Base-by-base conservation (phyloP, 169 alveolate genomes). In the Cyclospora cayetanensis region DNA sequence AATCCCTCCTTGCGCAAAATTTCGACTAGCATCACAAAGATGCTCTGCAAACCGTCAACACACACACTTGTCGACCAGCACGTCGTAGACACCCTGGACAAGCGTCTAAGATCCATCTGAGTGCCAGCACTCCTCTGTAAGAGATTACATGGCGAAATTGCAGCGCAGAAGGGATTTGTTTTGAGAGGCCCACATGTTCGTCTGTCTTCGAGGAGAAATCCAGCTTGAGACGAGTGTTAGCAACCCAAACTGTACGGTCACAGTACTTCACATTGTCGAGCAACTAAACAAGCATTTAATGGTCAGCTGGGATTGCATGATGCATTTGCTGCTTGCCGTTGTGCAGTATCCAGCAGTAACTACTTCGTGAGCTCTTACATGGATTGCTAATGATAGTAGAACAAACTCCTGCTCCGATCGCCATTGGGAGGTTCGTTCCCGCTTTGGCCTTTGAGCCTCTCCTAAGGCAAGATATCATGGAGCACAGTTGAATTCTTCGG, bases 341-440 rank as follows among this genome's bases (percentile, higher is more conserved):
- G 22, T 18, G 27, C 22, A n/a, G 63, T 50, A 18, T 50, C 63
- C 0, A 53, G 76, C 35, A n/a, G 4, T 52, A 39, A 20, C 41
- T 53, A 52, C 50, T 79, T 53, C 63, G 42, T 11, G 46, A 35
- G 41, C 52, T 34, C 93, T 77, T 63, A 90, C 93, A 90, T 25
- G 93, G 93, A 39, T 90, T 90, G 82, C 93, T 77, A n/a, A 74
- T 74, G 37, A 90, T 37, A n/a, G 93, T 63, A 1, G 93, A 90
- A 55, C 93, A 90, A 37, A 74, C 39, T 12, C 93, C 93, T 11
- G 93, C 93, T 20, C 66, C 90, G 41, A 90, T 76, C 52, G 93
- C 93, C 77, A 74, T 43, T 22, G 86, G 80, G 55, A 90, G 68
- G 74, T 76, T 90, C 29, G 93, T 42, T 53, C 76, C 65, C 12